Conservation (phyloP, 768 basidiomycete species). For the Rhodotorula diobovata region DNA sequence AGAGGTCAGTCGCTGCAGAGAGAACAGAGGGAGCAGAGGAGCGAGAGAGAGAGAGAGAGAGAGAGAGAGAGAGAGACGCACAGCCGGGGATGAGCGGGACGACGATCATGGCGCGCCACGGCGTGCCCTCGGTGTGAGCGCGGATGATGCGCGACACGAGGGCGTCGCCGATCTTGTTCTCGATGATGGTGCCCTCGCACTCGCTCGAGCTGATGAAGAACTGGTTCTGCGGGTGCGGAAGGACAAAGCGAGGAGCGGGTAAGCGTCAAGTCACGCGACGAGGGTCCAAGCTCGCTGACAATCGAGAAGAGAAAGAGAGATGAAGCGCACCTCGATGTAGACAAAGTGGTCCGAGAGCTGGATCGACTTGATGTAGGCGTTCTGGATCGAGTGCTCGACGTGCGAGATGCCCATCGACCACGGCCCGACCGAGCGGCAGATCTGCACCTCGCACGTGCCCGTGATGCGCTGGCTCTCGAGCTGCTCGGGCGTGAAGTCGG, state of each 20-base stretch:
- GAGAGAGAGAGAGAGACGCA: slow-evolving; percentile 53
- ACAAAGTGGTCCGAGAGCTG: slow-evolving; percentile 93
- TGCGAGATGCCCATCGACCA: slow-evolving; percentile 93
- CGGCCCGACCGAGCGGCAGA: slow-evolving; percentile 87
- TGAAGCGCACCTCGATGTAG: slow-evolving; percentile 67
- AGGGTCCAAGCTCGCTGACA: slow-evolving; percentile 47
- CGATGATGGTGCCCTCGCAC: slow-evolving; percentile 76
- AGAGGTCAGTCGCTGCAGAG: too few species aligned
- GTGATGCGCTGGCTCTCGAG: slow-evolving; percentile 73
- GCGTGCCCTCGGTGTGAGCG: slow-evolving; percentile 71
- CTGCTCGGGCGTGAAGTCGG: slow-evolving; percentile 81
- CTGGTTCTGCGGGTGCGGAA: slow-evolving; percentile 45
- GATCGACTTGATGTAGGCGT: slow-evolving; percentile 59
- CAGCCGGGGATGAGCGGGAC: slow-evolving; percentile 92
- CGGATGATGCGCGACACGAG: slow-evolving; percentile 83
- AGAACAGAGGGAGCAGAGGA: neutral
- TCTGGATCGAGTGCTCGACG: slow-evolving; percentile 65
- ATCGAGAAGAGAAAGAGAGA: neutral
- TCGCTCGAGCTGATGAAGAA: slow-evolving; percentile 60
- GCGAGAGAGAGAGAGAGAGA: too few species aligned
- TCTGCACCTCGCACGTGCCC: slow-evolving; percentile 94
- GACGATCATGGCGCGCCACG: slow-evolving; percentile 88
- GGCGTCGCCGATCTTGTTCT: slow-evolving; percentile 92
- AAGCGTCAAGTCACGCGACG: too few species aligned
- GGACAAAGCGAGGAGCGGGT: too few species aligned